Evolutionary conservation across 225 moss, liverwort and hornwort species (phyloP).

Genomic region (Neckera pumila): DNA sequence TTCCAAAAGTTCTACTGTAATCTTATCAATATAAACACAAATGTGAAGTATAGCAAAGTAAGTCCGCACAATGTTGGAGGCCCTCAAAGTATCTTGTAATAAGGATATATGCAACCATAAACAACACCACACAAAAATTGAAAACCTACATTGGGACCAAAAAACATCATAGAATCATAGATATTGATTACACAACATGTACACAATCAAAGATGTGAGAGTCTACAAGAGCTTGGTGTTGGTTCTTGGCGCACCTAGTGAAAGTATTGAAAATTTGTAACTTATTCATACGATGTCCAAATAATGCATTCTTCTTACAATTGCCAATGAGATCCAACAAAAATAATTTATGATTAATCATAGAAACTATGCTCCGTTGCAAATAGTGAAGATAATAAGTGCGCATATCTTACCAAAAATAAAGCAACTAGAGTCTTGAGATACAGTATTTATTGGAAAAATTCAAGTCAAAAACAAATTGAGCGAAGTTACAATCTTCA

Average conservation of each 20-base stretch:
- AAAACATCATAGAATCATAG: neutral
- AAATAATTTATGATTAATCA: neutral
- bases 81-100: neutral
- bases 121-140: neutral
- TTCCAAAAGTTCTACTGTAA: neutral
- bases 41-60: neutral
- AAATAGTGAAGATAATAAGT: neutral
- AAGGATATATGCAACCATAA: neutral
- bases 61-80: neutral
- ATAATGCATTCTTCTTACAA: neutral
- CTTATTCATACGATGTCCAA: neutral
- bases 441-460: neutral
- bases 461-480: too few species aligned
- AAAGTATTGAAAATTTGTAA: neutral
- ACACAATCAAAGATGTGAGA: neutral
- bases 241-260: neutral
- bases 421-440: neutral
- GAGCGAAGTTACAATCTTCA: too few species aligned
- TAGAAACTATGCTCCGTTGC: neutral
- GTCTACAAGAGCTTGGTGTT: rapidly evolving
- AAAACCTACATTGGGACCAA: neutral
- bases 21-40: neutral
- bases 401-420: neutral
- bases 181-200: neutral
- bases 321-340: neutral